Base-by-base conservation (phyloP, 805 yeast species). In the Suhomyces xylopsoci region DNA sequence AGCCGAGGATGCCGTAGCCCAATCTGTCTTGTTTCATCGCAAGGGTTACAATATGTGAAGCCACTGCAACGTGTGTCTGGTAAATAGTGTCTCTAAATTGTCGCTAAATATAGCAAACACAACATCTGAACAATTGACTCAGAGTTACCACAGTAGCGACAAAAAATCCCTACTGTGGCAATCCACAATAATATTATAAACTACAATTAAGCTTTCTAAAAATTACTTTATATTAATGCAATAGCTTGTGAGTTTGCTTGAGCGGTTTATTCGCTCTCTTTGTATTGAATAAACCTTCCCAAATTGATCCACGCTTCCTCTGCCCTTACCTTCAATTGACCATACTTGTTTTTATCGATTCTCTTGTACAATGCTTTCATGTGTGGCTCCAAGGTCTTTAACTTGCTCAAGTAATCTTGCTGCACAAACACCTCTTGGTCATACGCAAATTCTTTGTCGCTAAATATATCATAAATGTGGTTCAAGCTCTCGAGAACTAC, bases 211-310 rank as follows among this genome's bases (percentile, higher is more conserved):
- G 14, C 30, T 28, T 28, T 28, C 12, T 28, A 8, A 26, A 8
- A 2, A 9, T 26, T 8, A 4, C 12, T 26, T 8, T 8, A 26
- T 7, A 52, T 53, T 15, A n/a, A 36, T 36, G 20, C 20, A 36
- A 15, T n/a, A n/a, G n/a, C n/a, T n/a, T n/a, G n/a, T n/a, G n/a
- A n/a, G n/a, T n/a, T n/a, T n/a, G n/a, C n/a, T n/a, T n/a, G n/a
- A n/a, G n/a, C n/a, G n/a, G n/a, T n/a, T n/a, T n/a, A n/a, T n/a
- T 74, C 78, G 19, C 54, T 55, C 36, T 57, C 57, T 53, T 94
- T 93, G 71, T 93, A 93, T 51, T 80, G 81, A 51, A 93, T 82
- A 66, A 94, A 93, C 54, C 96, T 76, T 12, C 79, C 83, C 58
- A 93, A 70, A 58, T 89, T 91, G 45, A 69, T 66, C 59, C 82